phyloP scores from a whole-genome alignment of 2,329 filamentous ascomycete genomes.

The Huntiella savannae region DNA sequence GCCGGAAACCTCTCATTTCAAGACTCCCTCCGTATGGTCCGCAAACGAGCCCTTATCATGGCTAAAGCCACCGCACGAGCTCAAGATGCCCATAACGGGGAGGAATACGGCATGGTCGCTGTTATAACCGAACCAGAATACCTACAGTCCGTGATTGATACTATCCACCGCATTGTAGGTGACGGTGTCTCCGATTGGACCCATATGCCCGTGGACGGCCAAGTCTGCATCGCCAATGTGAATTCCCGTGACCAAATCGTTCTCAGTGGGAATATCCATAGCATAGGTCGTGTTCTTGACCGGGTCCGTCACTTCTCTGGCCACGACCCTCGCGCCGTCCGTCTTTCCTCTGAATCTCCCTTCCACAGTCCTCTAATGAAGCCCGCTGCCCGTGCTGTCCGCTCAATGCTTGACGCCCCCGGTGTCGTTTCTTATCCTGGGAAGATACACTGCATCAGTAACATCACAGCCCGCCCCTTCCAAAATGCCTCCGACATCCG shows the following conservation, averaged over 20 bases:
- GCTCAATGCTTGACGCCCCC: conserved; percentile 40
- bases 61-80: conserved; percentile 52
- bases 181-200: conserved; percentile 27
- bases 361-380: conserved; percentile 89
- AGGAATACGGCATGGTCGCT: conserved; percentile 82
- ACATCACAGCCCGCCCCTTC: conserved; percentile 69
- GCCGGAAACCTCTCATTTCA: conserved; percentile 61
- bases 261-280: conserved; percentile 66
- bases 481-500: conserved; percentile 53
- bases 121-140: conserved; percentile 72
- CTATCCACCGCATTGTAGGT: conserved; percentile 43
- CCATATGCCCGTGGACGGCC: conserved; percentile 48
- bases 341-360: conserved; percentile 69
- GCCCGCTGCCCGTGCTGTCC: conserved; percentile 61
- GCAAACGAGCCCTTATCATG: conserved; percentile 66
- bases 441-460: conserved; percentile 60
- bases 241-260: conserved; percentile 96
- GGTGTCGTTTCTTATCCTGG: conserved; percentile 60
- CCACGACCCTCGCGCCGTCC: conserved; percentile 74
- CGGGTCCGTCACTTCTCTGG: conserved; percentile 79
- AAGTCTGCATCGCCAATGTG: conserved; percentile 81
- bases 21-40: conserved; percentile 61
- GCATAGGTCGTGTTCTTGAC: conserved; percentile 62
- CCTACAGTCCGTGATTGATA: conserved; percentile 46
- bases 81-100: conserved; percentile 44